Percentiles rank a stretch among this genome's conserved stretches.
These are phyloP conservation scores for Didymellaceae sp. DNA, from an alignment of 2,329 filamentous ascomycete species.

Conservation along the genomic window DNA sequence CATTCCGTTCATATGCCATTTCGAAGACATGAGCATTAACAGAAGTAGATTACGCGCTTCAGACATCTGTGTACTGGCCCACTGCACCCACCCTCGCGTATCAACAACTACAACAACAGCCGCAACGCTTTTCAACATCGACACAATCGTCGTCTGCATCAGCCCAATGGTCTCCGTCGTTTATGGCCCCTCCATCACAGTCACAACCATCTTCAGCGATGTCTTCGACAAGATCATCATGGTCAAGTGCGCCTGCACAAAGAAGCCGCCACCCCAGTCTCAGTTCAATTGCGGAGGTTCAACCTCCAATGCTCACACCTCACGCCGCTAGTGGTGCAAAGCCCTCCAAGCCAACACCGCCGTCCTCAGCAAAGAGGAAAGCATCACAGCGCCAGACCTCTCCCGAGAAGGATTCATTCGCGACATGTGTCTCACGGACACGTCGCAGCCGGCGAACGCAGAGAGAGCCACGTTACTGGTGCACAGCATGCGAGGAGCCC, in stretches of 20 bases:
- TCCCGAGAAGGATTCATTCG: slow-evolving; percentile 32
- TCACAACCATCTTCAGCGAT: slow-evolving; percentile 26
- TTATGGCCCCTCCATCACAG: slow-evolving; percentile 28
- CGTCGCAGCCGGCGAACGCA: slow-evolving; percentile 29
- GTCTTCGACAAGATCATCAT: slow-evolving; percentile 32
- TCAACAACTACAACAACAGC: slow-evolving; percentile 17
- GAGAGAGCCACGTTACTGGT: slow-evolving; percentile 42
- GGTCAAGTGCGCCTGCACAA: slow-evolving; percentile 26
- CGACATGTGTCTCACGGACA: slow-evolving; percentile 37
- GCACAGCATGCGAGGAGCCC: slow-evolving; percentile 61
- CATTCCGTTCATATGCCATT: no score
- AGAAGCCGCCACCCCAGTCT: slow-evolving; percentile 22
- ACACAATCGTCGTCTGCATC: slow-evolving; percentile 29
- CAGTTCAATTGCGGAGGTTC: slow-evolving; percentile 12
- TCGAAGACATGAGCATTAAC: background rate
- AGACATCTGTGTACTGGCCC: slow-evolving; percentile 18
- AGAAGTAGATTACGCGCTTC: slow-evolving; percentile 19
- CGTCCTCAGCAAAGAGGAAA: slow-evolving; percentile 5
- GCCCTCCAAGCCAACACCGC: background rate
- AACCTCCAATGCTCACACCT: slow-evolving; percentile 4
- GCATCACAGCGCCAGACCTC: slow-evolving; percentile 12
- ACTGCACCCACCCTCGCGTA: background rate
- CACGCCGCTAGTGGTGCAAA: slow-evolving; percentile 9
- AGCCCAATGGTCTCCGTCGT: slow-evolving; percentile 28
- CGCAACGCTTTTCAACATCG: slow-evolving; percentile 27